Evolutionary conservation across 2,329 filamentous ascomycete genomes (phyloP), one percentile per base, ranked within the genome.

Genomic region (Aspergillus japonicus): DNA sequence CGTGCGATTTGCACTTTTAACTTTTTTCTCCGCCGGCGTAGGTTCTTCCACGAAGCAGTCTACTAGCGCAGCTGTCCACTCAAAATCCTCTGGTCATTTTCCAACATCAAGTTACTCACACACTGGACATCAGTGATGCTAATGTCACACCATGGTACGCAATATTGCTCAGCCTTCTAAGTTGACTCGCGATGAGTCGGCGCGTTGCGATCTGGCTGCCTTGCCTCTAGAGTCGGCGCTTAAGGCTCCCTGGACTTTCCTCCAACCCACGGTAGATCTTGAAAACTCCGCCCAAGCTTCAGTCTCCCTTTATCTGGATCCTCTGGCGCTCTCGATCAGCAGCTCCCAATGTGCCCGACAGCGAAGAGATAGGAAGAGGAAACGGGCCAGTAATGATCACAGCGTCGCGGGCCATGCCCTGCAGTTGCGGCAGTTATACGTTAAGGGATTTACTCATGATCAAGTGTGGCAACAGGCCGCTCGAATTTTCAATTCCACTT

Each of bases 381-480:
- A 95, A 81, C 83, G 90, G 66, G 82, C 81, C 8, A 81, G 83
- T 50, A 74, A 71, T 35, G 78, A 83, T 26, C 76, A 74, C 4
- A 78, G 82, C 54, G 76, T 76, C 33, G 75, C 75, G 35, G 69
- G 68, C 64, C 77, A 51, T 77, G 85, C 64, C 79, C 89, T 97
- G 64, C 92, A 92, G 69, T 80, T 96, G 69, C 88, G 90, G 68
- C 92, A 90, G 75, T 81, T 99, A 16, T 90, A 97, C 73, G 81
- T 92, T 6, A 87, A 96, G 59, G 95, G 94, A 0, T 96, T 98
- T 68, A 90, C 90, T 68, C 88, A 90, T 11, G 86, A 88, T 21
- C 94, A 98, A 76, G 88, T 99, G 48, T 99, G 94, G 90, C 91
- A 97, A 75, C 95, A 99, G 78, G 90, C 92, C 8, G 89, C 88